Evolutionary conservation across 2,329 filamentous ascomycete species (phyloP), one percentile per base, ranked within the genome.

Genomic region (Curvularia eragrostidis): DNA sequence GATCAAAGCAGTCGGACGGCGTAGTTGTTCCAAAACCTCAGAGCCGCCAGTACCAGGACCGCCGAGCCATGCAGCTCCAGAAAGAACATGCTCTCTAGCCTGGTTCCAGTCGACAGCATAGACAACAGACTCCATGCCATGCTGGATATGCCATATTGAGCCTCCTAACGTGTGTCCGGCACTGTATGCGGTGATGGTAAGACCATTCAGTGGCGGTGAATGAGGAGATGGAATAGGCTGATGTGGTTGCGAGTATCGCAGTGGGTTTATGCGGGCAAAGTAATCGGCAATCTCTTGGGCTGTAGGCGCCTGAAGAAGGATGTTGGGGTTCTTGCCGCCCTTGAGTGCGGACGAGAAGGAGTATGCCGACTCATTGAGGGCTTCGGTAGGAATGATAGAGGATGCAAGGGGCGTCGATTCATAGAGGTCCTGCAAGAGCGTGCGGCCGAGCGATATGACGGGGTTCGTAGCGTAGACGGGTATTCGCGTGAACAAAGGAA

Each of bases 51-150:
- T 87, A 28, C 89, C 91, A 21, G 89, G 88, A 5, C 91, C 91
- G 44, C 91, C 92, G 41, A 99, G 84, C 92, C 95, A 98, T 24
- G 94, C 93, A 21, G 95, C 95, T 62, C 94, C 94, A 0, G 94
- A 89, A 58, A 97, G 88, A 15, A 98, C 93, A 78, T 97, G 96
- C 75, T 99, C 95, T 66, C 92, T 87, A n/a, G 91, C 92, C 78
- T 97, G 93, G 69, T 97, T 97, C 95, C 95, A 99, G 72, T 98
- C 94, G 18, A 97, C 91, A 0, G 95, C 94, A 70, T 99, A 98
- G 1, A 99, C 93, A 41, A 99, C 94, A 0, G 93, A 97, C 76
- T 99, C 95, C 73, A 97, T 85, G 0, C 93, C 93, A 80, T 98
- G 93, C 71, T 98, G 94, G 64, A 99, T 93, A 71, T 98, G 94